Base-by-base conservation (phyloP, 371 early-diverging fungal genomes). In the Mycotypha africana region DNA sequence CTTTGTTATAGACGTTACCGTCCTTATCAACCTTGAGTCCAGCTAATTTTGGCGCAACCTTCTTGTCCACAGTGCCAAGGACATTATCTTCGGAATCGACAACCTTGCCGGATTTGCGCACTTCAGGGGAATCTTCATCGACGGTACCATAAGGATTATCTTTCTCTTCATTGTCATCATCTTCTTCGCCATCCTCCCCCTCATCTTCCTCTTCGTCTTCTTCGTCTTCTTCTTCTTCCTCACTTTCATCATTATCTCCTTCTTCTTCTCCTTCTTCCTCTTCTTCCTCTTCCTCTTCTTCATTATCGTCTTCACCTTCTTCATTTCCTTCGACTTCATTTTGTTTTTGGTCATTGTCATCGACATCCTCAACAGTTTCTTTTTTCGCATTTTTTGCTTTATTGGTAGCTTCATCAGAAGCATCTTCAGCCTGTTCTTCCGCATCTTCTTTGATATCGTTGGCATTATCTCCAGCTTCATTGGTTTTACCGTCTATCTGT, bases 91-190 rank as follows among this genome's bases (percentile, higher is more conserved):
- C 45, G 25, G 24, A 38, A 21, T 50, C 48, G 15, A 60, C 31
- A 24, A 60, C 32, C 21, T 60, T 55, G 38, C 60, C 55, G 17
- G 60, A 60, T 31, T 55, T 47, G 5, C 39, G 32, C n/a, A 55
- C 60, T n/a, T 51, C 55, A 40, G 56, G 51, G 32, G 56, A 51
- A 15, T 50, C 40, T 20, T 59, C 55, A 42, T 48, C 22, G 14
- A 55, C 35, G 5, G n/a, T 14, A 7, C 40, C 45, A 25, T 55
- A 39, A 24, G 56, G 56, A 15, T 55, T 49, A 2, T 50, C 46
- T 21, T 47, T 41, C 41, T 47, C 60, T 15, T 42, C 47, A 4
- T 33, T n/a, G n/a, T 15, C 5, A 23, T 32, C 24, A 44, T 38
- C 11, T 17, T 21, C 7, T 26, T 2, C 23, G 11, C 41, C 34